phyloP scores from a whole-genome alignment of 371 early-diverging fungal genomes.

The Thermomucor indicae-seudaticae region DNA sequence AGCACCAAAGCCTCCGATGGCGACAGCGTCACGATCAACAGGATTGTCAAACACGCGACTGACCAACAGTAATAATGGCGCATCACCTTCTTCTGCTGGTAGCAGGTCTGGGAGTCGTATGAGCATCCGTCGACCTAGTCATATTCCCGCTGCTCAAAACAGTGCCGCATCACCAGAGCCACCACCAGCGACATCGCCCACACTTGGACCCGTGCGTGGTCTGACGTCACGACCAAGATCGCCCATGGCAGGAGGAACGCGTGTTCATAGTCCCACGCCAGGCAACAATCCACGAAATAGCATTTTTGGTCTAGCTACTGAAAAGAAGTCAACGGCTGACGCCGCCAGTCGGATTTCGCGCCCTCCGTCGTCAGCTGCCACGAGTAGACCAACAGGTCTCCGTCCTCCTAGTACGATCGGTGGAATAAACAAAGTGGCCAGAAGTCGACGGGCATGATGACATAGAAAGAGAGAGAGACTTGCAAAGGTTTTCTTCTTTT shows the following conservation, averaged over 20 bases:
- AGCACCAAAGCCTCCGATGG: conserved; percentile 17
- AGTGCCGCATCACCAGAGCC: conserved; percentile 3
- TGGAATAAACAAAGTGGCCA: too few relatives aligned
- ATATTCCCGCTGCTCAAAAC: conserved; percentile 24
- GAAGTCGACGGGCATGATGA: too few relatives aligned
- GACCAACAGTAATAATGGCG: not conserved
- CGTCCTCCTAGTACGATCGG: not conserved
- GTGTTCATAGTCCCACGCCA: conserved; percentile 5
- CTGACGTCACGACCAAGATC: not conserved
- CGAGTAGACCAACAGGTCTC: not conserved
- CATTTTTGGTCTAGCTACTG: not conserved
- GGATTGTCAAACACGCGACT: not conserved
- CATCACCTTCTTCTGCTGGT: not conserved
- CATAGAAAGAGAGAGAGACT: too few relatives aligned
- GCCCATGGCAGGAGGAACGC: not conserved
- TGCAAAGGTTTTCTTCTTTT: too few relatives aligned
- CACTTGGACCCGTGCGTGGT: not conserved
- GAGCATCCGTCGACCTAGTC: conserved; percentile 18
- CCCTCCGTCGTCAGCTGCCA: not conserved
- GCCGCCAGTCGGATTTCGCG: not conserved
- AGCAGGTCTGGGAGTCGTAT: not conserved
- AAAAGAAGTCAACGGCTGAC: not conserved
- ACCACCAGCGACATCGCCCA: conserved; percentile 3
- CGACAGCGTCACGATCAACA: conserved; percentile 13
- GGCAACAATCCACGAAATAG: not conserved